These are phyloP conservation scores for Penicillium fimorum DNA, from an alignment of 495 filamentous ascomycete species.

Conservation along the genomic window DNA sequence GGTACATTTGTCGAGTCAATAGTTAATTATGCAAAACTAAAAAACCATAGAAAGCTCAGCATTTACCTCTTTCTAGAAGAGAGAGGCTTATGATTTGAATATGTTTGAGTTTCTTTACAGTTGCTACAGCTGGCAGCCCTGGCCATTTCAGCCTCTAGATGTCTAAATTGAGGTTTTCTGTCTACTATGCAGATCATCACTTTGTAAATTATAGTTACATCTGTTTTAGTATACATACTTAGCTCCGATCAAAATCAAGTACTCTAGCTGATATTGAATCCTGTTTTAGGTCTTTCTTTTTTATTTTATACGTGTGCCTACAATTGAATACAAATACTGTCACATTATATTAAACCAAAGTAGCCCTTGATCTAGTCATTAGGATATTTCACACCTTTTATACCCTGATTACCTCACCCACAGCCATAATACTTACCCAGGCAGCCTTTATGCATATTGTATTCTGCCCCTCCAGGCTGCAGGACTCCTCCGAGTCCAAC, in stretches of 20 bases:
- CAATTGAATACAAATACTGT: not conserved
- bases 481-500: slow-evolving; percentile 16
- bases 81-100: not conserved
- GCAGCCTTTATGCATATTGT: slow-evolving; percentile 4
- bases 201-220: not conserved
- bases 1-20: slow-evolving; percentile 11
- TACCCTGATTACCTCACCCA: not conserved
- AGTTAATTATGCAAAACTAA: not conserved
- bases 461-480: not conserved
- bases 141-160: not conserved
- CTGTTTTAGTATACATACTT: not conserved
- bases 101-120: not conserved
- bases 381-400: not conserved
- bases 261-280: not conserved
- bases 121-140: not conserved
- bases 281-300: not conserved
- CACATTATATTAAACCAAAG: not conserved
- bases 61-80: not conserved
- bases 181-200: not conserved
- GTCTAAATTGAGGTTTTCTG: not conserved
- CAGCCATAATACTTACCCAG: not conserved
- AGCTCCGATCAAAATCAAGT: not conserved
- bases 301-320: not conserved
- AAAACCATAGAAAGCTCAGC: not conserved
- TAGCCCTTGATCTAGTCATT: not conserved